Evolutionary conservation across 1,139 yeast species (phyloP), one percentile per base, ranked within the genome.

Genomic region (Blastobotrys arbuscula): DNA sequence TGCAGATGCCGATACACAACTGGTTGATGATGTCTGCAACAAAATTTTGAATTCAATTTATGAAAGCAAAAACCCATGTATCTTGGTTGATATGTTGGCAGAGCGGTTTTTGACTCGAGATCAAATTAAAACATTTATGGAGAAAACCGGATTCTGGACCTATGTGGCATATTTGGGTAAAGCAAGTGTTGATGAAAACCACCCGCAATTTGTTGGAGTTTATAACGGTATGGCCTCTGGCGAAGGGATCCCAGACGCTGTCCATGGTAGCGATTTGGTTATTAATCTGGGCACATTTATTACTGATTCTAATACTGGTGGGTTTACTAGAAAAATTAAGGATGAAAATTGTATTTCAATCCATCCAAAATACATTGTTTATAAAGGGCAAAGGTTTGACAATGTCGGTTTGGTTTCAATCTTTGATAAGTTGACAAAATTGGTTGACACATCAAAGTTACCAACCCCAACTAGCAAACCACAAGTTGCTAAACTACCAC

Each of bases 31-130:
- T 24, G 59, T 82, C 2, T 75, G 81, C 0, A 65, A 67, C 13
- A 59, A 60, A 20, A 77, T 86, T 48, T 69, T 83, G 50, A 59
- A 67, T 3, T 73, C 68, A 48, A 59, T 88, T 19, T 78, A 82
- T 61, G 50, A 65, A 0, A 66, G 89, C 13, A 58, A 68, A 48
- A 71, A 68, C 24, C 94, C 96, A 10, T 76, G 83, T 2, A 65
- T 87, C 23, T 61, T 86, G 45, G 84, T 77, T 12, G 96, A 88
- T 62, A 74, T 80, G 15, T 72, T 84, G 51, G 73, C 82, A 13
- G 76, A 79, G 50, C 75, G 92, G 52, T 80, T 75, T 57, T 72
- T 73, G 18, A 68, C 70, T 34, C 69, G 74, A 31, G 59, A 62
- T 1, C 56, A 66, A 13, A 67, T 82, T 40, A 71, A 73, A 51